These are phyloP conservation scores for Starmerella gropengiesseri DNA, from an alignment of 805 yeast species.

Conservation along the genomic window DNA sequence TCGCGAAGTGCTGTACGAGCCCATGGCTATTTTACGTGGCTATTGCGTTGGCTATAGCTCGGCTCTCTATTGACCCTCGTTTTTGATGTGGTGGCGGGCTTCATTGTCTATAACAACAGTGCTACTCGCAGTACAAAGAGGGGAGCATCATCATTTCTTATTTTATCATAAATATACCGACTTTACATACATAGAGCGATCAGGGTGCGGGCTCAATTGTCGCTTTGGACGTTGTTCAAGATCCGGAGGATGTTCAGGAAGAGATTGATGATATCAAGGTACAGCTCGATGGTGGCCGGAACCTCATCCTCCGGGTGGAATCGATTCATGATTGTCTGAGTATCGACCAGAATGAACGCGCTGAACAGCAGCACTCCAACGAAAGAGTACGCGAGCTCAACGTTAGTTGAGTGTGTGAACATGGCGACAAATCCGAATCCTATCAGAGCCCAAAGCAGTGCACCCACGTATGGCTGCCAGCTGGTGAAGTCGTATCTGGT, in stretches of 20 bases:
- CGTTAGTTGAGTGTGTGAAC: constrained; percentile 50
- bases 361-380: constrained; percentile 66
- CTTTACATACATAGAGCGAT: neutral
- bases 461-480: constrained; percentile 49
- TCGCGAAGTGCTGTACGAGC: too few relatives aligned
- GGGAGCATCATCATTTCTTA: too few relatives aligned
- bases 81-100: too few relatives aligned
- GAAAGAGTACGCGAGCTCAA: constrained; percentile 57
- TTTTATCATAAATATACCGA: neutral
- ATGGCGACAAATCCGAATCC: constrained; percentile 61
- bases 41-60: too few relatives aligned
- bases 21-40: too few relatives aligned
- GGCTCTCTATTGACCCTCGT: too few relatives aligned
- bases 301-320: constrained; percentile 76
- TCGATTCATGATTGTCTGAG: constrained; percentile 66
- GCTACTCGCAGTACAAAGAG: too few relatives aligned
- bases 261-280: constrained; percentile 72
- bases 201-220: neutral
- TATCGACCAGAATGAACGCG: constrained; percentile 65
- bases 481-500: constrained; percentile 62
- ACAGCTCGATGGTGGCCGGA: constrained; percentile 65
- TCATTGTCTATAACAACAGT: too few relatives aligned
- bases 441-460: constrained; percentile 54
- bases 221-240: constrained; percentile 28
- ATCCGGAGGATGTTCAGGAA: constrained; percentile 67